These are phyloP conservation scores for Vittaforma corneae DNA, from an alignment of 371 early-diverging fungal species.

Conservation along the genomic window DNA sequence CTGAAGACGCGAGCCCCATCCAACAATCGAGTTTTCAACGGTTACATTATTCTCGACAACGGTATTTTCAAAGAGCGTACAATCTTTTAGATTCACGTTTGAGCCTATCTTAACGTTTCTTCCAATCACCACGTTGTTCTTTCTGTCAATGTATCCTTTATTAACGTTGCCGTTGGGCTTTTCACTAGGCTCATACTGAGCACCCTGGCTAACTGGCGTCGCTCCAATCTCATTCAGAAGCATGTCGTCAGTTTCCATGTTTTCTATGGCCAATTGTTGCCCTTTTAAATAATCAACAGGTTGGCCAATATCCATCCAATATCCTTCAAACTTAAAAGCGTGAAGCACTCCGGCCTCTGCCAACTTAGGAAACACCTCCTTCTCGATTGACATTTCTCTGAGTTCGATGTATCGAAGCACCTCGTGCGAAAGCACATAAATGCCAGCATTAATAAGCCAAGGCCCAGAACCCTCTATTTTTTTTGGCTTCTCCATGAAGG, in stretches of 20 bases:
- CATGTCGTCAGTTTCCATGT: neutral
- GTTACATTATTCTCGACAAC: slow-evolving; percentile 74
- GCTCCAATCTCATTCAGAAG: neutral
- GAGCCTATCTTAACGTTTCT: slow-evolving; percentile 63
- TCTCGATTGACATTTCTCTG: slow-evolving; percentile 63
- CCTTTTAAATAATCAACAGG: slow-evolving; percentile 91
- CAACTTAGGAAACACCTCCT: slow-evolving; percentile 86
- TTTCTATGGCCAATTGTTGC: slow-evolving; percentile 71
- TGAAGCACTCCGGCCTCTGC: slow-evolving; percentile 71
- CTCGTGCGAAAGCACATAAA: slow-evolving; percentile 83
- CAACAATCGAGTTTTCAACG: slow-evolving; percentile 78
- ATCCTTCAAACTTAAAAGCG: slow-evolving; percentile 80
- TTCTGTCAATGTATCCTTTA: slow-evolving; percentile 64
- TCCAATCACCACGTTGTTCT: slow-evolving; percentile 77
- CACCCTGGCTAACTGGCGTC: neutral
- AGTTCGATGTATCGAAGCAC: slow-evolving; percentile 78
- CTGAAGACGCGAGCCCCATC: slow-evolving; percentile 69
- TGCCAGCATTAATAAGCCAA: slow-evolving; percentile 80
- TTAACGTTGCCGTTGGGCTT: neutral
- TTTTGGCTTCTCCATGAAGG: slow-evolving; percentile 93
- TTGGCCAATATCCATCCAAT: slow-evolving; percentile 99
- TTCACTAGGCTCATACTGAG: neutral
- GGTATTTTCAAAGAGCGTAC: slow-evolving; percentile 74
- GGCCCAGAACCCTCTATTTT: slow-evolving; percentile 64
- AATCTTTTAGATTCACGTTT: slow-evolving; percentile 70